Evolutionary conservation across 2,329 filamentous ascomycete genomes (phyloP), one percentile per base, ranked within the genome.

Genomic region (Clonostachys chloroleuca): DNA sequence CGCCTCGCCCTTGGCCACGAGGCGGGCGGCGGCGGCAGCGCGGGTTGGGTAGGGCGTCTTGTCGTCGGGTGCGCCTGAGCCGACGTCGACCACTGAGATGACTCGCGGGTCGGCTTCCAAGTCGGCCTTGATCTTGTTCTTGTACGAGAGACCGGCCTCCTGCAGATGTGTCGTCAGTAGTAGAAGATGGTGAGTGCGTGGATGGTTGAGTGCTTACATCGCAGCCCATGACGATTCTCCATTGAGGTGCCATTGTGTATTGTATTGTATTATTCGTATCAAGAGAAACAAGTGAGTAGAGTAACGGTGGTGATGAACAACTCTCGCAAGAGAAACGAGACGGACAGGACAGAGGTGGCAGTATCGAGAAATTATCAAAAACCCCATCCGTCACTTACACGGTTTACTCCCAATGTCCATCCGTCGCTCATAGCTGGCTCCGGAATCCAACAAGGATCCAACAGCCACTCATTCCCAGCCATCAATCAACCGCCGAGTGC

Each of bases 11-110:
- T 72, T 65, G 5, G 76, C 73, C 12, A 88, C 78, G 36, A 86
- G 72, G 50, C 71, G 69, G 13, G 87, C 86, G 6, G 88, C 89
- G 37, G 81, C 80, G 39, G 89, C 86, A 49, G 89, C 89, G 39
- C 87, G 79, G 65, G 89, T 85, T 0, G 89, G 87, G 65, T 95
- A 95, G 4, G 89, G 84, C 2, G 87, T 92, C 64, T 89, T 89
- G 74, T 94, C 87, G 48, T 73, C 69, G 47, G 73, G 59, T 41
- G 74, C 72, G 56, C 80, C 72, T 54, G 88, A 84, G 56, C 89
- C 89, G 44, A 94, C 87, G 60, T 95, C 89, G 51, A 80, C 75
- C 53, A 94, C 75, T 51, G 79, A 75, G 47, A 74, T 68, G 53
- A 95, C 87, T 51, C 83, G 81, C 4, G 78, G 68, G 67, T 87